Conservation (phyloP, 805 yeast species). For the Myxozyma kluyveri region DNA sequence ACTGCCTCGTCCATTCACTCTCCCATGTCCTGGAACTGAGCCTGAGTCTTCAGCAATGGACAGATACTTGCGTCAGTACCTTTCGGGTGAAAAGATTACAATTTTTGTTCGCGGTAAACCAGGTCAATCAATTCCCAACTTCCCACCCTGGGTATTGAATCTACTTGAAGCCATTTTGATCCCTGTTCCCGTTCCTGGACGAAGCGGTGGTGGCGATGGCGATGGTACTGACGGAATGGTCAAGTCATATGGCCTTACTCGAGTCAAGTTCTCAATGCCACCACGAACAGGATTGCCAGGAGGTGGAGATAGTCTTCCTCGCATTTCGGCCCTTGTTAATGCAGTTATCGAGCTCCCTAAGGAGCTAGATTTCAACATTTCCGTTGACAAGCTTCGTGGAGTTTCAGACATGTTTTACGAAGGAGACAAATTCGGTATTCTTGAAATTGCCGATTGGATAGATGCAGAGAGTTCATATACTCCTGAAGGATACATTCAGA, state of each 20-base stretch:
- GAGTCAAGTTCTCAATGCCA: slow-evolving; percentile 25
- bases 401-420: slow-evolving; percentile 24
- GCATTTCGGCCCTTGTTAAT: slow-evolving; percentile 26
- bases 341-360: slow-evolving; percentile 30
- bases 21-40: slow-evolving; percentile 15
- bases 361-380: slow-evolving; percentile 24
- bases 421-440: slow-evolving; percentile 25
- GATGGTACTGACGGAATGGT: slow-evolving; percentile 19
- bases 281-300: slow-evolving; percentile 10
- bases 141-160: slow-evolving; percentile 23
- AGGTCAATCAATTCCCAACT: slow-evolving; percentile 19
- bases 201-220: slow-evolving; percentile 12
- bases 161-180: slow-evolving; percentile 20
- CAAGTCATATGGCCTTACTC: slow-evolving; percentile 22
- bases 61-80: slow-evolving; percentile 16
- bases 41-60: slow-evolving; percentile 27
- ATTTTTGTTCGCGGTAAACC: slow-evolving; percentile 25
- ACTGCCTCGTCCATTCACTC: slow-evolving; percentile 21
- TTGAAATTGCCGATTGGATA: slow-evolving; percentile 27
- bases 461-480: slow-evolving; percentile 21
- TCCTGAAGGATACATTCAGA: slow-evolving; percentile 26
- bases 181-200: slow-evolving; percentile 27
- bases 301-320: slow-evolving; percentile 13
- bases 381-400: slow-evolving; percentile 22
- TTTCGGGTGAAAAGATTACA: slow-evolving; percentile 22